Evolutionary conservation across 352 stramenopile species (phyloP).

Genomic region (Phytopythium delawarense): DNA sequence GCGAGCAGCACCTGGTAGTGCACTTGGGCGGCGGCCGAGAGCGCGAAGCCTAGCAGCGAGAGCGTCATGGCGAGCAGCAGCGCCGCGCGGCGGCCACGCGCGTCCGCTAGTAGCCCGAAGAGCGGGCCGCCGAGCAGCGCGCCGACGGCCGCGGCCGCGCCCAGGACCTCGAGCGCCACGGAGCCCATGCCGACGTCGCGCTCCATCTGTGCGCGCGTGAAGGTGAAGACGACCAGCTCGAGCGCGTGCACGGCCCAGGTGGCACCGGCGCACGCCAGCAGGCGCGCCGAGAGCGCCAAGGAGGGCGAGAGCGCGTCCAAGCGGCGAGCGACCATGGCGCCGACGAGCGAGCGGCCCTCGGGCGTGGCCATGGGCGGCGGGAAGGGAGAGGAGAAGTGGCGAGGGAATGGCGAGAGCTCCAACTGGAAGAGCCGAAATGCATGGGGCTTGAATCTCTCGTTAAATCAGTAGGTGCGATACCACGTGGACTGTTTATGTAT

Average conservation of each 20-base stretch:
- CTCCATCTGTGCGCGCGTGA: conserved; percentile 23
- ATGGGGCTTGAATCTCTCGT: not conserved
- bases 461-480: too few relatives aligned
- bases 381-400: not conserved
- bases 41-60: conserved; percentile 23
- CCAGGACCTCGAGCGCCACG: conserved; percentile 23
- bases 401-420: not conserved
- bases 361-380: not conserved
- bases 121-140: conserved; percentile 25
- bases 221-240: conserved; percentile 34
- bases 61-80: conserved; percentile 26
- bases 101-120: conserved; percentile 29
- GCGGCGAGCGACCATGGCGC: conserved; percentile 3
- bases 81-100: conserved; percentile 23
- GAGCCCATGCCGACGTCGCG: conserved; percentile 25
- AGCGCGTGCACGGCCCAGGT: conserved; percentile 39
- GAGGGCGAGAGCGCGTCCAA: conserved; percentile 15
- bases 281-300: conserved; percentile 18
- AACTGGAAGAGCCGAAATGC: not conserved
- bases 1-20: conserved; percentile 24
- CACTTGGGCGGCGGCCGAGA: conserved; percentile 17
- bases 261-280: conserved; percentile 26
- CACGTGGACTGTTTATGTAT: too few relatives aligned
- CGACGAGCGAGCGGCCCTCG: not conserved
- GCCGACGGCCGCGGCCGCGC: conserved; percentile 22